Evolutionary conservation across 257 asterid genomes (phyloP).

Genomic region (Dorcoceras hygrometricum): DNA sequence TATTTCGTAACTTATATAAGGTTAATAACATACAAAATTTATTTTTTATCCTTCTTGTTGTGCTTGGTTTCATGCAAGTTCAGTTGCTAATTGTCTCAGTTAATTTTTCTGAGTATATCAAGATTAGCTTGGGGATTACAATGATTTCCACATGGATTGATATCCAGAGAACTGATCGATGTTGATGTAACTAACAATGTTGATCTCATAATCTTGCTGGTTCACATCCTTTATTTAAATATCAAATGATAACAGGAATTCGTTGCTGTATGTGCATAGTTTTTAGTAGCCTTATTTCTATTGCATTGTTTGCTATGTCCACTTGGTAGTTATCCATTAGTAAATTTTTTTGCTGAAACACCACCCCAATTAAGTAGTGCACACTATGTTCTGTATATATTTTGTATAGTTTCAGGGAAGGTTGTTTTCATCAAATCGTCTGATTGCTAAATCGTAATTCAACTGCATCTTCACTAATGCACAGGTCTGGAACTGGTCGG

Average conservation of each 20-base stretch:
- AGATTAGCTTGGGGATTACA: too few relatives aligned
- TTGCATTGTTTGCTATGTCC: not conserved
- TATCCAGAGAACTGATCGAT: too few relatives aligned
- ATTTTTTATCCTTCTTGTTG: not conserved
- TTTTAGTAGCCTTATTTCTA: too few relatives aligned
- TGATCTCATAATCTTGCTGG: too few relatives aligned
- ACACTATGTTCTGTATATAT: not conserved
- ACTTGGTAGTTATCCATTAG: not conserved
- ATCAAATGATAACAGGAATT: too few relatives aligned
- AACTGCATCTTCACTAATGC: constrained; percentile 1
- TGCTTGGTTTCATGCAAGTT: not conserved
- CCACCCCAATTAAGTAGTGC: not conserved
- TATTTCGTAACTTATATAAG: too few relatives aligned
- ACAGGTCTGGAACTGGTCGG: constrained; percentile 57
- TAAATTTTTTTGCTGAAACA: not conserved
- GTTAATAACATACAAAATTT: not conserved
- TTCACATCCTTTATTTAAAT: too few relatives aligned
- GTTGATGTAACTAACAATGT: too few relatives aligned
- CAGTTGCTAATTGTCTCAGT: not conserved
- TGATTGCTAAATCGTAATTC: not conserved
- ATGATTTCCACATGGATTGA: too few relatives aligned
- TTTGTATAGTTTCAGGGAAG: not conserved
- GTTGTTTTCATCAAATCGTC: not conserved
- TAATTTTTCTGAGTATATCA: not conserved
- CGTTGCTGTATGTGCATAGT: too few relatives aligned